Conservation (phyloP, 176 grass and related monocot genomes). For the Rhynchospora tenuis region DNA sequence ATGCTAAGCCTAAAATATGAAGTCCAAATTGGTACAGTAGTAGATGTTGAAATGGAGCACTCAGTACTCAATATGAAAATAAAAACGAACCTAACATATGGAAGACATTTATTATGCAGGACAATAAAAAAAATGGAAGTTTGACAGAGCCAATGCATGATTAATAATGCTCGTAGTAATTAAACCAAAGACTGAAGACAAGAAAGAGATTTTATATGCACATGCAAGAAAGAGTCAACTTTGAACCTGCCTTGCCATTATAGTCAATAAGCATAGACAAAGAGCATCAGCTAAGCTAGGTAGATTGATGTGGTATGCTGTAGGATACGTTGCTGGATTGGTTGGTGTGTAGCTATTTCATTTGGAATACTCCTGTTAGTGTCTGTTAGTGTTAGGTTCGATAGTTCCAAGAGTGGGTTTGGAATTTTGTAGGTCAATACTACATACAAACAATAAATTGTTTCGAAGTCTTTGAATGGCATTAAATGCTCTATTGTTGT, state of each 20-base stretch:
- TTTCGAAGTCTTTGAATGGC: conserved; percentile 19
- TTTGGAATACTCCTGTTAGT: neutral
- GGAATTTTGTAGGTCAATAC: conserved; percentile 7
- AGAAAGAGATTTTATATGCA: neutral
- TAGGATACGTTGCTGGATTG: neutral
- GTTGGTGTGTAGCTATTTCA: neutral
- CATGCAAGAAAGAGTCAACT: neutral
- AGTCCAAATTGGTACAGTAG: neutral
- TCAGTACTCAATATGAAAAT: neutral
- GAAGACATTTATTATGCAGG: neutral
- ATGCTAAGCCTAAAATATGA: neutral
- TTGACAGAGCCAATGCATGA: neutral
- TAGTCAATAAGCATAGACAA: neutral
- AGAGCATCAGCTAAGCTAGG: neutral
- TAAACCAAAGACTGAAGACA: neutral
- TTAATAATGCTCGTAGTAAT: neutral
- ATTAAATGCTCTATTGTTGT: conserved; percentile 24
- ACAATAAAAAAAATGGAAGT: neutral
- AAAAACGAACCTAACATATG: neutral
- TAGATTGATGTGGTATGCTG: neutral
- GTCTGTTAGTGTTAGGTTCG: neutral
- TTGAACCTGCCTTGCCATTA: neutral
- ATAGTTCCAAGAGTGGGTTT: neutral
- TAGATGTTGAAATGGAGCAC: neutral
- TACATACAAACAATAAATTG: conserved; percentile 1